Evolutionary conservation across 2,329 filamentous ascomycete genomes (phyloP).

Genomic region (Aureobasidium namibiae): DNA sequence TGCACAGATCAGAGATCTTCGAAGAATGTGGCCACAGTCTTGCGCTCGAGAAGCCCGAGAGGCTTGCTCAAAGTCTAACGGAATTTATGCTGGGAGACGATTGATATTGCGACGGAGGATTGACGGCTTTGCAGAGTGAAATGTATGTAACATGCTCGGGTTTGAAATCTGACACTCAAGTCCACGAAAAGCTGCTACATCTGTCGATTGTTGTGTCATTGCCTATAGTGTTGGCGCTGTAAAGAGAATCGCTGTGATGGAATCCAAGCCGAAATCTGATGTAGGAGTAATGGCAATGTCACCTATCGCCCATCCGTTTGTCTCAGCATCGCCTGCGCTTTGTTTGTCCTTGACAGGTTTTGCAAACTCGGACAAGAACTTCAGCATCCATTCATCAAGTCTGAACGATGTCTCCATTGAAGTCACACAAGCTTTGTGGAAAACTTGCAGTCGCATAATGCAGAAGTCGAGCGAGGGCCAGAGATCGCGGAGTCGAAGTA

Average conservation of each 20-base stretch:
- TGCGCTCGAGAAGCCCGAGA: slow-evolving; percentile 28
- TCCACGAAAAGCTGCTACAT: no score
- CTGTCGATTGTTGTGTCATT: neutral
- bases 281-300: neutral
- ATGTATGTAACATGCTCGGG: no score
- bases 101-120: no score
- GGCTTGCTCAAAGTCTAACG: slow-evolving; percentile 17
- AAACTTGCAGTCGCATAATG: neutral
- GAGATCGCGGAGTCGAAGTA: neutral
- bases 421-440: neutral
- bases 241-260: neutral
- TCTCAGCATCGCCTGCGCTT: neutral
- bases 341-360: neutral
- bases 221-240: neutral
- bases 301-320: neutral
- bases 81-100: slow-evolving; percentile 4
- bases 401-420: neutral
- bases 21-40: slow-evolving; percentile 29
- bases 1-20: slow-evolving; percentile 25
- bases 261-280: neutral
- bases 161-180: no score
- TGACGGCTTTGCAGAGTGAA: no score
- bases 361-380: neutral
- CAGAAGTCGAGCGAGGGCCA: neutral
- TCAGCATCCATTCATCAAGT: neutral